These are phyloP conservation scores for Geranomyces michiganensis DNA, from an alignment of 192 early-diverging fungal species.

Conservation along the genomic window DNA sequence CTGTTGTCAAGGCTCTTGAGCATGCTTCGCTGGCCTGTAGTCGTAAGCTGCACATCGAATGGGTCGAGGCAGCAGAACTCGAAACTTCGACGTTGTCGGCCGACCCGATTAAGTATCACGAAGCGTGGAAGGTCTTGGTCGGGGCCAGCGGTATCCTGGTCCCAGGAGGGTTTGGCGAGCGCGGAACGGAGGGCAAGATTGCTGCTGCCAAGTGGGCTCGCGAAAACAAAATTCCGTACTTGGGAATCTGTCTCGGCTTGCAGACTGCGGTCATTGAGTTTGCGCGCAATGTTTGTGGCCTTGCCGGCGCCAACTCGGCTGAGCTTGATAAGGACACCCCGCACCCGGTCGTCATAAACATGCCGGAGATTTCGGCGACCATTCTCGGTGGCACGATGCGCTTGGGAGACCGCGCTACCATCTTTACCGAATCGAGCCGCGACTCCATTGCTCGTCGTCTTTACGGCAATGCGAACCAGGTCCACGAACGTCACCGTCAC, in stretches of 20 bases:
- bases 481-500: constrained; percentile 94
- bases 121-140: constrained; percentile 91
- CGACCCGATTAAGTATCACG: constrained; percentile 93
- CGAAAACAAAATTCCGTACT: constrained; percentile 95
- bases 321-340: constrained; percentile 76
- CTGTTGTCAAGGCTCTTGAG: constrained; percentile 94
- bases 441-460: constrained; percentile 67
- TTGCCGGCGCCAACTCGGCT: constrained; percentile 77
- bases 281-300: constrained; percentile 87
- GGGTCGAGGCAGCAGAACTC: constrained; percentile 95
- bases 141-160: constrained; percentile 90
- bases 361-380: constrained; percentile 95
- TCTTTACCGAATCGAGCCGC: constrained; percentile 59
- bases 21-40: constrained; percentile 87
- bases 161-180: constrained; percentile 95
- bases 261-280: constrained; percentile 98
- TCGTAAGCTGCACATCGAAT: constrained; percentile 75
- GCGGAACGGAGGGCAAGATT: constrained; percentile 97
- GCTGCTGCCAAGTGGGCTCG: constrained; percentile 95
- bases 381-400: constrained; percentile 98
- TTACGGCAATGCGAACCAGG: constrained; percentile 56
- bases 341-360: constrained; percentile 86
- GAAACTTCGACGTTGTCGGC: constrained; percentile 71
- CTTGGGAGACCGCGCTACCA: constrained; percentile 81
- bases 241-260: constrained; percentile 97